phyloP scores from a whole-genome alignment of 345 rosid species.

The Hibiscus tridactylites region DNA sequence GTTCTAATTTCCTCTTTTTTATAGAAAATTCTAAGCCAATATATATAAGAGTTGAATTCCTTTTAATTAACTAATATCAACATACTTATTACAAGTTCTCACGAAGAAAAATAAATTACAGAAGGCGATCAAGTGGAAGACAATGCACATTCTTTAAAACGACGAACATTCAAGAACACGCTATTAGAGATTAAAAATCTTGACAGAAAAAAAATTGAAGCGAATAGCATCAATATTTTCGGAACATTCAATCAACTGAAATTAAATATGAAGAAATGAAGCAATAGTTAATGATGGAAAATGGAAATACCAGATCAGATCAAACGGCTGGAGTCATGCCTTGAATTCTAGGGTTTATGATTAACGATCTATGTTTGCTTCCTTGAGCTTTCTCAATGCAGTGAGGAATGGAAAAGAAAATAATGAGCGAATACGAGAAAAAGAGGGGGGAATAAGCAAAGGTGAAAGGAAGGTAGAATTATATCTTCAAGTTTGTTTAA shows the following conservation, averaged over 20 bases:
- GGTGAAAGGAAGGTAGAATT: not conserved
- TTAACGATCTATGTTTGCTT: conserved; percentile 18
- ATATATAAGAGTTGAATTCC: too few species aligned
- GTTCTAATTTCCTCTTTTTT: not conserved
- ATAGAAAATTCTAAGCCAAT: not conserved
- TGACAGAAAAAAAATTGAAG: not conserved
- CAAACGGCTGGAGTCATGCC: not conserved
- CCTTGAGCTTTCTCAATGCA: conserved; percentile 9
- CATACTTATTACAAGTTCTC: too few species aligned
- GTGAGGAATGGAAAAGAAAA: not conserved
- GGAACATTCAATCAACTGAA: not conserved
- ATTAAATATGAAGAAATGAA: not conserved
- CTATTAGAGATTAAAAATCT: not conserved
- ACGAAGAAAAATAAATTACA: too few species aligned
- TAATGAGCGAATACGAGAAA: not conserved
- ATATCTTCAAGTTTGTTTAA: too few species aligned
- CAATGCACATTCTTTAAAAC: not conserved
- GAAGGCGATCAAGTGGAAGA: not conserved
- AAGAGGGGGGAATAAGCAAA: not conserved
- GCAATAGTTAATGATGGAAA: not conserved
- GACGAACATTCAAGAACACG: not conserved
- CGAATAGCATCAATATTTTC: not conserved
- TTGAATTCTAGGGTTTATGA: conserved; percentile 11
- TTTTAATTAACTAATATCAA: not conserved
- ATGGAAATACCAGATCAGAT: conserved; percentile 20